Percentiles rank a stretch among this genome's conserved stretches.
phyloP scores from a whole-genome alignment of 805 yeast genomes.

The Dipodascus geniculatus region DNA sequence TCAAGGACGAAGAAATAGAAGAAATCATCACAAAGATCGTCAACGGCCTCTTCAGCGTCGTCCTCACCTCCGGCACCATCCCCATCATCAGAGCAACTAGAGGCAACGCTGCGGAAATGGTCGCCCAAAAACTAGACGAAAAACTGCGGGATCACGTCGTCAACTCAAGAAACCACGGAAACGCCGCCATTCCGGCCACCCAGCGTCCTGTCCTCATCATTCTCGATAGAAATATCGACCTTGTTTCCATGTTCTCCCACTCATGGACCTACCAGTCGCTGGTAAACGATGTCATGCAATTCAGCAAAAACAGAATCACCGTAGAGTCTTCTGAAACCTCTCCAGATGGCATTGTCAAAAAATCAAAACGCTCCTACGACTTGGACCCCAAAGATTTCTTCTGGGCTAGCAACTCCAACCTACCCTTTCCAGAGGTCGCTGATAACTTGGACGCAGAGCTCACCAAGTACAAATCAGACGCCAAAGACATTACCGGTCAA shows the following conservation, averaged over 20 bases:
- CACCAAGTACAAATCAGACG: constrained; percentile 72
- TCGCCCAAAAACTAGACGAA: constrained; percentile 77
- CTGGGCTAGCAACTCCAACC: constrained; percentile 72
- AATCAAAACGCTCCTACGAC: constrained; percentile 55
- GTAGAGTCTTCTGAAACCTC: constrained; percentile 32
- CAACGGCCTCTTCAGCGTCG: constrained; percentile 65
- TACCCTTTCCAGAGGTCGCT: constrained; percentile 98
- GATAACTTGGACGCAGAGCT: constrained; percentile 86
- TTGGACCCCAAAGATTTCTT: constrained; percentile 89
- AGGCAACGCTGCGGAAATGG: constrained; percentile 92
- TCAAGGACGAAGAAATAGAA: constrained; percentile 67
- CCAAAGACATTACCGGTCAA: constrained; percentile 69
- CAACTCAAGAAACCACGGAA: constrained; percentile 38
- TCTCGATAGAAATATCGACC: constrained; percentile 79
- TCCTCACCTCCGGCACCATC: constrained; percentile 64
- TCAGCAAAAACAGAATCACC: constrained; percentile 72
- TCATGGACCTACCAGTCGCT: constrained; percentile 97
- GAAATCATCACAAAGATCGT: constrained; percentile 58
- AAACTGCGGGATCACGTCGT: constrained; percentile 76
- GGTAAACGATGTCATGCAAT: constrained; percentile 81
- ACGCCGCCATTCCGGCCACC: constrained; percentile 19
- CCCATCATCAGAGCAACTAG: constrained; percentile 87
- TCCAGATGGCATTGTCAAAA: constrained; percentile 20
- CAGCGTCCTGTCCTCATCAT: constrained; percentile 70
- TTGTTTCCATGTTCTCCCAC: constrained; percentile 89